These are phyloP conservation scores for Fonsecaea monophora DNA, from an alignment of 2,329 filamentous ascomycete species.

Conservation along the genomic window DNA sequence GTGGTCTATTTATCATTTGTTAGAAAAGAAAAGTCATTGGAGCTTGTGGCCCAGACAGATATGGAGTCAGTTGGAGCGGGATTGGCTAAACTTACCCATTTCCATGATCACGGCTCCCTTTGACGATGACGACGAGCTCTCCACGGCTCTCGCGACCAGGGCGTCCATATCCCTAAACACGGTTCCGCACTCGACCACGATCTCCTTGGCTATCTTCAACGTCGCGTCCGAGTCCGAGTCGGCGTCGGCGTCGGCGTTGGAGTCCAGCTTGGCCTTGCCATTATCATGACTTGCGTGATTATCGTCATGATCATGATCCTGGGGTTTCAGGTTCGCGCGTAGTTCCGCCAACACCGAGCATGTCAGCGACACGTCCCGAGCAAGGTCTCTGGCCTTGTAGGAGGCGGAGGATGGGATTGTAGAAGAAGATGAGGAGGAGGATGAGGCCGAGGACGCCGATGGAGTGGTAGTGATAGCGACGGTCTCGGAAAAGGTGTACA, in stretches of 20 bases:
- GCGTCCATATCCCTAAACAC: constrained; percentile 41
- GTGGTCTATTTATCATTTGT: constrained; percentile 40
- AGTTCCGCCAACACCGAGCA: constrained; percentile 42
- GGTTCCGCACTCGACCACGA: constrained; percentile 40
- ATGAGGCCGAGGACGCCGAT: no score
- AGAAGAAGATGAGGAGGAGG: no score
- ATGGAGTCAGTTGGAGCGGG: no score
- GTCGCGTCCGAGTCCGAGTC: constrained; percentile 29
- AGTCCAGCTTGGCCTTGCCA: constrained; percentile 36
- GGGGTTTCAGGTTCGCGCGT: constrained; percentile 35
- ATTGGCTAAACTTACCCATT: no score
- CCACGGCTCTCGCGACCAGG: constrained; percentile 32
- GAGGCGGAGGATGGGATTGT: no score
- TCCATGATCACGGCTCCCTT: no score
- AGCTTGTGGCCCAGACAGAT: constrained; percentile 25
- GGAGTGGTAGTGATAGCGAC: constrained; percentile 18
- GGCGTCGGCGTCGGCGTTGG: no score
- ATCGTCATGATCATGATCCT: no score
- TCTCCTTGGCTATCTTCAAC: constrained; percentile 28
- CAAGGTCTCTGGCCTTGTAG: constrained; percentile 30
- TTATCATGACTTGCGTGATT: constrained; percentile 27
- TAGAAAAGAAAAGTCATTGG: constrained; percentile 36
- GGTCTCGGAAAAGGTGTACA: constrained; percentile 27
- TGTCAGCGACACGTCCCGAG: constrained; percentile 43
- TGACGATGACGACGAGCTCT: constrained; percentile 6